Conservation (phyloP, 2,329 filamentous ascomycete genomes). For the Xylariales sp. region DNA sequence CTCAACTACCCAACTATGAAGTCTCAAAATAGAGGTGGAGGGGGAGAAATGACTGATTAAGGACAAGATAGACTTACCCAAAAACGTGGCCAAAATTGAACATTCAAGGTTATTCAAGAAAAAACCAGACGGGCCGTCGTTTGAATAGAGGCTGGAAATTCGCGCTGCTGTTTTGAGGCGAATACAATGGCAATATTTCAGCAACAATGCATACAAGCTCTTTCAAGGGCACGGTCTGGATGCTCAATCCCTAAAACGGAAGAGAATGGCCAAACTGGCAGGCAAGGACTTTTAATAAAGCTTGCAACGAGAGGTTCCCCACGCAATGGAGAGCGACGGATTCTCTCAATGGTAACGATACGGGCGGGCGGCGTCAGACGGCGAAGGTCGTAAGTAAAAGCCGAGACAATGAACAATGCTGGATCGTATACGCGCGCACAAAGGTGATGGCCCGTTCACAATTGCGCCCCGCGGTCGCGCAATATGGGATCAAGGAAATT, state of each 20-base stretch:
- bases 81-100: neutral
- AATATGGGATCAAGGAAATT: slow-evolving; percentile 15
- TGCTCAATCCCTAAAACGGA: slow-evolving; percentile 12
- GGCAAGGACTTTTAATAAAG: slow-evolving; percentile 6
- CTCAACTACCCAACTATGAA: slow-evolving; percentile 21
- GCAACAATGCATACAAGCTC: slow-evolving; percentile 51
- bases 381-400: slow-evolving; percentile 1
- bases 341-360: slow-evolving; percentile 8
- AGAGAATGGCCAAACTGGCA: slow-evolving; percentile 2
- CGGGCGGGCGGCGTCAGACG: neutral
- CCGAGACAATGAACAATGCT: slow-evolving; percentile 18
- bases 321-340: neutral
- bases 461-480: slow-evolving; percentile 19
- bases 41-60: neutral
- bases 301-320: neutral
- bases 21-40: slow-evolving; percentile 18
- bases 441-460: slow-evolving; percentile 22
- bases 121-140: neutral
- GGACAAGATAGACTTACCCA: slow-evolving; percentile 27
- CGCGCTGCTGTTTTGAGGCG: slow-evolving; percentile 18
- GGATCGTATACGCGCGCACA: slow-evolving; percentile 21
- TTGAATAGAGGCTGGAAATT: slow-evolving; percentile 1
- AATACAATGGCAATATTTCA: slow-evolving; percentile 56
- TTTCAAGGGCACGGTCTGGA: slow-evolving; percentile 27
- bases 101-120: neutral